Evolutionary conservation across 2,329 filamentous ascomycete genomes (phyloP).

Genomic region (Fusarium buxicola): DNA sequence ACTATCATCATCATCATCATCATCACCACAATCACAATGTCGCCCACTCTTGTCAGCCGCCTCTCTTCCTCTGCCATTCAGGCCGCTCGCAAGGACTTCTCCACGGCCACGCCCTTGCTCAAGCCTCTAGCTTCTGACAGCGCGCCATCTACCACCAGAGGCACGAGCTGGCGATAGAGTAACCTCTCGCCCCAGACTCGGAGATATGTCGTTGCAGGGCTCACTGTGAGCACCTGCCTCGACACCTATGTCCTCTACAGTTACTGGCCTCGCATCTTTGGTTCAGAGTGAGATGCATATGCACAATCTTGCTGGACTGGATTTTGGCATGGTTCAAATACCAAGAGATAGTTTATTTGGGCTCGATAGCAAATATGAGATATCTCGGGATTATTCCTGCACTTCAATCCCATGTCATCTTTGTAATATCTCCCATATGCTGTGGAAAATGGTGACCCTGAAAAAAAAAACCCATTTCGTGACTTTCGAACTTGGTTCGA

Average conservation of each 20-base stretch:
- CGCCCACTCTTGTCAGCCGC: conserved; percentile 32
- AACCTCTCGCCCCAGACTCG: conserved; percentile 45
- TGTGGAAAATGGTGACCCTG: no score
- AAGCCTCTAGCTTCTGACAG: conserved; percentile 22
- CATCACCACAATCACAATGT: conserved; percentile 31
- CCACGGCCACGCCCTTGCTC: conserved; percentile 31
- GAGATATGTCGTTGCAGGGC: conserved; percentile 40
- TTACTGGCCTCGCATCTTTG: conserved; percentile 43
- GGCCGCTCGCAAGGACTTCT: conserved; percentile 37
- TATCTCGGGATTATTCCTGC: no score
- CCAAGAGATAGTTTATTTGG: no score
- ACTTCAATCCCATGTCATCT: no score
- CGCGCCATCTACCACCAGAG: neutral
- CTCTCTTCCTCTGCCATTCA: conserved; percentile 25
- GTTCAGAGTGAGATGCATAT: conserved; percentile 8
- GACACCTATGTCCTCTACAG: conserved; percentile 46
- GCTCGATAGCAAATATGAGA: neutral
- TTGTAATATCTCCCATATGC: no score
- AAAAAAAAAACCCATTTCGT: no score
- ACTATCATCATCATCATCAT: neutral
- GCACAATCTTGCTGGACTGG: neutral
- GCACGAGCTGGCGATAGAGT: conserved; percentile 42
- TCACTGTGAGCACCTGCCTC: conserved; percentile 28
- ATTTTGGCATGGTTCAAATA: neutral
- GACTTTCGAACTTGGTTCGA: no score